Evolutionary conservation across 1,284 basidiomycete genomes (phyloP).

Genomic region (Gomphus sp.): DNA sequence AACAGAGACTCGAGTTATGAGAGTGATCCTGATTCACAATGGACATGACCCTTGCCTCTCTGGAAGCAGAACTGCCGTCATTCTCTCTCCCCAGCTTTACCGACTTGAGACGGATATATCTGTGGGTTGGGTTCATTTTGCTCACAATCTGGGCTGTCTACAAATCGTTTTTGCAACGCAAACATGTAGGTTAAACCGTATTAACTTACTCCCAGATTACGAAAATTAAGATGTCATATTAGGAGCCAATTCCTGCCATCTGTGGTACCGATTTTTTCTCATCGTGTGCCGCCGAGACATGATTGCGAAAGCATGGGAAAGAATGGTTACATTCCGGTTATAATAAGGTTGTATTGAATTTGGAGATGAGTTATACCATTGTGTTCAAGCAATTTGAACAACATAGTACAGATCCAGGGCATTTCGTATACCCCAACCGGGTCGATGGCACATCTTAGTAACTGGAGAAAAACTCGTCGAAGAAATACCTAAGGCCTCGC

Average conservation of each 20-base stretch:
- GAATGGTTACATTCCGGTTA: background rate
- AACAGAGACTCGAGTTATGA: background rate
- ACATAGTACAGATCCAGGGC: background rate
- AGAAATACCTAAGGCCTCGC: conserved; percentile 29
- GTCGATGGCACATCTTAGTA: conserved; percentile 21
- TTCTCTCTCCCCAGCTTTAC: background rate
- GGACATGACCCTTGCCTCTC: background rate
- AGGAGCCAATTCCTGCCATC: conserved; percentile 4
- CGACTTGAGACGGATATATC: background rate
- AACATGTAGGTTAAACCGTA: background rate
- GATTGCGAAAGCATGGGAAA: background rate
- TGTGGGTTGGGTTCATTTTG: background rate
- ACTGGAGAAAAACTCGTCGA: conserved; percentile 25
- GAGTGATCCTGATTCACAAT: background rate
- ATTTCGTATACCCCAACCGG: background rate
- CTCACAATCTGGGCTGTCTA: background rate
- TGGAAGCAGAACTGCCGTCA: background rate
- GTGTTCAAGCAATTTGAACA: background rate
- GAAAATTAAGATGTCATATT: background rate
- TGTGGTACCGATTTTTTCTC: background rate
- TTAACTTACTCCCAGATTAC: background rate
- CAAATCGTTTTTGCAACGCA: background rate
- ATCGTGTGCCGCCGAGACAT: background rate
- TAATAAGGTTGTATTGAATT: background rate
- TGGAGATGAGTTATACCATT: too few relatives aligned